These are phyloP conservation scores for Chlorencoelia australis DNA, from an alignment of 2,329 filamentous ascomycete genomes.

Conservation along the genomic window DNA sequence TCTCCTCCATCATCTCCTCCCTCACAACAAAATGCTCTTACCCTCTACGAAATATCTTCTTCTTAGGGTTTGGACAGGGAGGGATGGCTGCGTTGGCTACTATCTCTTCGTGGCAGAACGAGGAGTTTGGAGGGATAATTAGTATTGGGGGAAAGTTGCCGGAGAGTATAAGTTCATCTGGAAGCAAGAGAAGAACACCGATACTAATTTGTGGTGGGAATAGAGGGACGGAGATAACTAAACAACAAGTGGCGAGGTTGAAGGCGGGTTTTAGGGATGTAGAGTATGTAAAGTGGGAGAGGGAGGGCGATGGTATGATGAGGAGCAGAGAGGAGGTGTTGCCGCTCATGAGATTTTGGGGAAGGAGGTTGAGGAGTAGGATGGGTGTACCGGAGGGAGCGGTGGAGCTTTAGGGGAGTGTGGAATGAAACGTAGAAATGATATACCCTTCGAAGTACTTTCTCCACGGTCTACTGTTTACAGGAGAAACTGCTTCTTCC, in stretches of 20 bases:
- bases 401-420: conserved; percentile 33
- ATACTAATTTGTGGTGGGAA: conserved; percentile 51
- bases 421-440: neutral
- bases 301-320: conserved; percentile 73
- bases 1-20: conserved; percentile 34
- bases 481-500: too few species aligned
- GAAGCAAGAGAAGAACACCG: conserved; percentile 50
- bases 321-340: conserved; percentile 72
- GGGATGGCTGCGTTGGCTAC: conserved; percentile 42
- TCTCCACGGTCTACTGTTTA: too few species aligned
- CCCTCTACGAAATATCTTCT: conserved; percentile 36
- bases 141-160: conserved; percentile 53
- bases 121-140: conserved; percentile 47
- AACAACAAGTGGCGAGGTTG: conserved; percentile 51
- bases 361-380: conserved; percentile 48
- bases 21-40: conserved; percentile 40
- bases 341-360: conserved; percentile 79
- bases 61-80: conserved; percentile 48
- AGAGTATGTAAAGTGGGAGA: conserved; percentile 58
- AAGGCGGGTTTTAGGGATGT: conserved; percentile 58
- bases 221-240: conserved; percentile 45
- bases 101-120: conserved; percentile 17
- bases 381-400: conserved; percentile 42
- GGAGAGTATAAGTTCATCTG: conserved; percentile 28
- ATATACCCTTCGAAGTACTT: too few species aligned